These are phyloP conservation scores for Crithidia fasciculata DNA, from an alignment of 208 protist species.

Conservation along the genomic window DNA sequence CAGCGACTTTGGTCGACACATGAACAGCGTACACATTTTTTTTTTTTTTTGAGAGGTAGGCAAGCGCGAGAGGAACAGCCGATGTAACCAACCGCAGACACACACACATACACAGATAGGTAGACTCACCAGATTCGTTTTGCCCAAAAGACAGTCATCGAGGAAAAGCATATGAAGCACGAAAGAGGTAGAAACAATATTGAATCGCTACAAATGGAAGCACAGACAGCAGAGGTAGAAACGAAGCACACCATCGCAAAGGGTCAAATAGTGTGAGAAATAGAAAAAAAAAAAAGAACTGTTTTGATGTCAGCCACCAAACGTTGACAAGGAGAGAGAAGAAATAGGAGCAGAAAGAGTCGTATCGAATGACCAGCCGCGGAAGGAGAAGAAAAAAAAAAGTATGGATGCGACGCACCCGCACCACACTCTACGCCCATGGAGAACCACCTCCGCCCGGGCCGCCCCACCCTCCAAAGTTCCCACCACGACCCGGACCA, in stretches of 20 bases:
- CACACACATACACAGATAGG: too few relatives aligned
- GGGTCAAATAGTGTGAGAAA: not conserved
- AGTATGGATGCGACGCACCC: too few relatives aligned
- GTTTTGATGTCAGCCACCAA: not conserved
- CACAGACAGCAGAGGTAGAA: too few relatives aligned
- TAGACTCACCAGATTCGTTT: too few relatives aligned
- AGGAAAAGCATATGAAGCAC: too few relatives aligned
- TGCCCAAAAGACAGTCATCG: too few relatives aligned
- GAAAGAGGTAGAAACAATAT: too few relatives aligned
- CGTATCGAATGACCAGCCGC: not conserved
- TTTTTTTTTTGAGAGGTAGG: not conserved
- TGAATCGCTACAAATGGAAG: too few relatives aligned
- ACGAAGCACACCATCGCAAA: too few relatives aligned
- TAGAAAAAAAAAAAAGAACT: conserved; percentile 1
- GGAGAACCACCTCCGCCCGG: conserved; percentile 21
- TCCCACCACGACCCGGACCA: conserved; percentile 24
- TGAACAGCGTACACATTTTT: not conserved
- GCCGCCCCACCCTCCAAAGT: conserved; percentile 21
- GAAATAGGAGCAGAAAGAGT: not conserved
- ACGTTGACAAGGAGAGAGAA: not conserved
- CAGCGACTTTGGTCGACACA: not conserved
- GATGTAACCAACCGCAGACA: not conserved
- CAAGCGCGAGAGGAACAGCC: not conserved
- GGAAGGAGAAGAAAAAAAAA: not conserved
- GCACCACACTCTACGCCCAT: conserved; percentile 1